Evolutionary conservation across 2,329 filamentous ascomycete genomes (phyloP), one percentile per base, ranked within the genome.

Genomic region (Akanthomyces dipterigenus): DNA sequence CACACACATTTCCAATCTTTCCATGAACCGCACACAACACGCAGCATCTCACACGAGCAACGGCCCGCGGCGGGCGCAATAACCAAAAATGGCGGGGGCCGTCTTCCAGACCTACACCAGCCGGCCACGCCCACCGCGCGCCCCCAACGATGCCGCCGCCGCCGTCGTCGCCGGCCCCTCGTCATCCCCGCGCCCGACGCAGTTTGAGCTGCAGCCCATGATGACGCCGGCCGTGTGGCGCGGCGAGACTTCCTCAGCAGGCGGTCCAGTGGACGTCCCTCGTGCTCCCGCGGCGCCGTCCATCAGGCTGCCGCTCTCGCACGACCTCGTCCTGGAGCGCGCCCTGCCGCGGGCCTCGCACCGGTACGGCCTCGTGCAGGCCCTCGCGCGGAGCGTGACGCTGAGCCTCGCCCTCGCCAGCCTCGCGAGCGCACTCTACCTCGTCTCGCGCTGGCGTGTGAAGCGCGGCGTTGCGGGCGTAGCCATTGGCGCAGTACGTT

Each of bases 381-480:
- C 58, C 0, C n/a, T 61, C 16, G 58, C 58, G 40, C 58, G 58
- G 36, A 55, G 58, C 42, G 43, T 61, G 3, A 40, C 40, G 28
- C 36, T 61, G 42, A 55, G 49, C n/a, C 28, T 61, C 16, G 58
- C 58, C 7, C 31, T 61, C 11, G 58, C 50, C 2, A 50, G 58
- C 3, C 42, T 55, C 8, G 58, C 36, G 51, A 55, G 31, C 18
- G 58, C 50, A 16, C 42, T 48, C 43, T 61, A 61, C 24, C 51
- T 61, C 11, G 58, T 18, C 1, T 22, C 51, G 22, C 42, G 50
- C 20, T 61, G 58, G 58, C 51, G 18, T 5, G n/a, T 5, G 16
- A 61, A 55, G 42, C 58, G 58, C 40, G 51, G 28, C 20, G 58
- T 61, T 2, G 58, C 49, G 18, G 58, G 50, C 14, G 50, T 61